phyloP scores from a whole-genome alignment of 176 grass and related monocot species.

The Musa acuminata region DNA sequence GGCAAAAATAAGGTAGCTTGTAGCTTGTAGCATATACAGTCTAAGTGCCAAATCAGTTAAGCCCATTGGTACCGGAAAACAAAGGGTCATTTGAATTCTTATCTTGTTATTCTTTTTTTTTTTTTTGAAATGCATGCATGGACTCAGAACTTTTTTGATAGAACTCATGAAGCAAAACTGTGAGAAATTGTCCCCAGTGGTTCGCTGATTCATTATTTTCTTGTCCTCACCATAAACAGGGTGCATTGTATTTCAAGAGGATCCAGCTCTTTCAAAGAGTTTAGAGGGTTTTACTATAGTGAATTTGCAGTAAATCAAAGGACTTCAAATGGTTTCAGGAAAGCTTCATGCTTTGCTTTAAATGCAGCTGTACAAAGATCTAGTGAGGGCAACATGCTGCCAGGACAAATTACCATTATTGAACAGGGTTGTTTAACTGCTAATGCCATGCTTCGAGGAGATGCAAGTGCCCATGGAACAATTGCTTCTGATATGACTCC shows the following conservation, averaged over 20 bases:
- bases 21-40: too few species aligned
- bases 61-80: too few species aligned
- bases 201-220: neutral
- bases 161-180: neutral
- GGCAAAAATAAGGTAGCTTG: too few species aligned
- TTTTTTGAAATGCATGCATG: too few species aligned
- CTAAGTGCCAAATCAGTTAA: too few species aligned
- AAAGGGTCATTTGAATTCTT: too few species aligned
- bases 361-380: conserved; percentile 27
- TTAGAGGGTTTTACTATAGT: too few species aligned
- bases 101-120: too few species aligned
- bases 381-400: conserved; percentile 13
- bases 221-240: neutral
- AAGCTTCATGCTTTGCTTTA: conserved; percentile 7
- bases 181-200: neutral
- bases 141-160: too few species aligned
- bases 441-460: conserved; percentile 26
- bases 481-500: conserved; percentile 53
- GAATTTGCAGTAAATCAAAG: neutral
- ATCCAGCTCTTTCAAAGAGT: conserved; percentile 14
- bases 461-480: conserved; percentile 25
- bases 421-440: conserved; percentile 20
- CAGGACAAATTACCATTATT: conserved; percentile 24
- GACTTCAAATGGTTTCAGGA: conserved; percentile 23
- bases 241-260: conserved; percentile 15